Percentiles rank a stretch among this genome's conserved stretches.
phyloP scores from a whole-genome alignment of 345 rosid genomes.

The Salix suchowensis region DNA sequence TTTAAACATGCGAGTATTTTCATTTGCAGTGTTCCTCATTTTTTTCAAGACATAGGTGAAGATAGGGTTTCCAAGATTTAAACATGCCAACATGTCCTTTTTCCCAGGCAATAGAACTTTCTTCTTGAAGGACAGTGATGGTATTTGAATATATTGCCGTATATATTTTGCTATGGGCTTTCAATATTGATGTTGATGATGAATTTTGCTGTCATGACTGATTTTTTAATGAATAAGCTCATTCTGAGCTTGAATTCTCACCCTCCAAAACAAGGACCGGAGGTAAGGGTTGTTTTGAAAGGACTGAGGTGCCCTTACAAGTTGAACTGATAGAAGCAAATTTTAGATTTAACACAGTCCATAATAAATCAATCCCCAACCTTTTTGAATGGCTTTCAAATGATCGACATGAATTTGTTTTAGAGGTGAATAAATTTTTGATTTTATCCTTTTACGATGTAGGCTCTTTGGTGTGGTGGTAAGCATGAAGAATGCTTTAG shows the following conservation, averaged over 20 bases:
- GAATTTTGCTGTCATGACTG: neutral
- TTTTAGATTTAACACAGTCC: neutral
- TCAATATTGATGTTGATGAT: neutral
- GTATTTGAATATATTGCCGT: neutral
- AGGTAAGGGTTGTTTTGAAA: neutral
- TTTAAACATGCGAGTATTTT: neutral
- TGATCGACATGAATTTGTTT: neutral
- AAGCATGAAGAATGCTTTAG: neutral
- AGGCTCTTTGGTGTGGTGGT: neutral
- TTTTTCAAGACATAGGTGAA: neutral
- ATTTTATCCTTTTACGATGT: neutral
- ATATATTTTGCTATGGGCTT: neutral
- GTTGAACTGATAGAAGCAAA: neutral
- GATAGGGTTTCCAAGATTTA: neutral
- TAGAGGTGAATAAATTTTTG: neutral
- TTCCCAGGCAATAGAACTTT: neutral
- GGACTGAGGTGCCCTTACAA: neutral
- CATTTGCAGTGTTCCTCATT: neutral
- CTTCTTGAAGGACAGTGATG: neutral
- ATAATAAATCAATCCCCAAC: neutral
- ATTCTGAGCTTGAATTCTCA: neutral
- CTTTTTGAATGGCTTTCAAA: neutral
- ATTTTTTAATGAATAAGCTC: neutral
- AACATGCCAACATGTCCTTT: neutral
- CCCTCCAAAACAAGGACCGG: neutral